Base-by-base conservation (phyloP, 2,329 filamentous ascomycete genomes). In the Cercospora berteroae region DNA sequence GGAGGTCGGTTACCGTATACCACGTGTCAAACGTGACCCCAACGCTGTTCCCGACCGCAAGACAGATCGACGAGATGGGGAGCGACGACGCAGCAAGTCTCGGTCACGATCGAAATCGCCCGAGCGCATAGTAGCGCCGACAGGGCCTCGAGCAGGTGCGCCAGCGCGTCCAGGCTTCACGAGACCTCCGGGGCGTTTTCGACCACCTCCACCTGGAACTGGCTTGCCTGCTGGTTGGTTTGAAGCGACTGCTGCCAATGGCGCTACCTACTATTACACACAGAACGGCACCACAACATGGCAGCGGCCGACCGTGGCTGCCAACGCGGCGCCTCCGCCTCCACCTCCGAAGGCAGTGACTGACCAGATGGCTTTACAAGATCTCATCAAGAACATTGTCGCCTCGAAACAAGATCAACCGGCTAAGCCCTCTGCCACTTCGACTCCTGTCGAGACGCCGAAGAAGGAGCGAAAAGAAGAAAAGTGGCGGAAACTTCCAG, bases 1-100 rank as follows among this genome's bases (percentile, higher is more conserved):
- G 59, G 91, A 97, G 78, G 86, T 96, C 39, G 95, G 89, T 6
- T 99, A 98, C 79, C 89, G 95, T 67, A 99, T 99, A 76, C 93
- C 93, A 42, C 88, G 94, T 66, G 92, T 95, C 81, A 96, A 96
- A 81, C 82, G 91, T 66, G 93, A 94, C 76, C 89, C 90, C 27
- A 89, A 88, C 70, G 86, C 78, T 69, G 74, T 78, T 69, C 79
- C 77, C 73, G 79, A 83, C 55, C 82, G 85, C 31, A 87, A 87
- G 72, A 85, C 86, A 60, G 87, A 88, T 67, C 86, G 89, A 13
- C 81, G 83, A 20, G 84, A 87, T 58, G 79, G 80, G 62, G 82
- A 80, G 61, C 81, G 83, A 70, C 82, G 83, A 50, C 79, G 82
- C 23, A 82, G 82, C 50, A 79, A 79, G 63, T 84, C 83, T 60